Evolutionary conservation across 345 rosid genomes (phyloP).

Genomic region (Brassica rapa): DNA sequence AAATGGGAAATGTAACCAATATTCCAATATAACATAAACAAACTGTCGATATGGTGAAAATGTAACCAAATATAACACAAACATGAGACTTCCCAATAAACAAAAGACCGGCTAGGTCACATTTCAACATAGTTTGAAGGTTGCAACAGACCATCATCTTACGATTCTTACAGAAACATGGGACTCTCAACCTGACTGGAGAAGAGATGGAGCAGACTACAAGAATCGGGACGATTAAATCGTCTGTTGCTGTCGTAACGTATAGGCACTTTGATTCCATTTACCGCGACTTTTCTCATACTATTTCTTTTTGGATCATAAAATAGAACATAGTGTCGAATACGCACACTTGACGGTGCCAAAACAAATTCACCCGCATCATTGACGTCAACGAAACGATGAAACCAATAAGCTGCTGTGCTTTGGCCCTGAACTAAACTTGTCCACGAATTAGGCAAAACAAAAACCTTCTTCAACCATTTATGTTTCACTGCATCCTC

Average conservation of each 20-base stretch:
- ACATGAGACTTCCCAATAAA: background rate
- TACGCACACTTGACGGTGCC: background rate
- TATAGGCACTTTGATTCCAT: background rate
- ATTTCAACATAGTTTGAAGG: background rate
- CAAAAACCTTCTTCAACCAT: background rate
- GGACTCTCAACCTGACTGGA: background rate
- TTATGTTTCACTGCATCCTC: background rate
- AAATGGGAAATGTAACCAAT: background rate
- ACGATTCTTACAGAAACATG: slow-evolving; percentile 16
- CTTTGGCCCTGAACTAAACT: background rate
- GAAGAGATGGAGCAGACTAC: background rate
- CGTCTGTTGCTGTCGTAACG: background rate
- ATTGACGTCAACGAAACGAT: background rate
- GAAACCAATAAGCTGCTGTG: background rate
- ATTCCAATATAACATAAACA: background rate
- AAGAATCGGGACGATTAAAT: background rate
- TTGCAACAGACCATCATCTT: background rate
- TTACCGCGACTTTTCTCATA: background rate
- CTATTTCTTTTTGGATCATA: background rate
- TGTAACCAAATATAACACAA: background rate
- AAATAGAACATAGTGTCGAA: background rate
- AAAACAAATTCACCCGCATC: background rate
- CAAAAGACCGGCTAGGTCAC: background rate
- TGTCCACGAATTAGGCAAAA: background rate
- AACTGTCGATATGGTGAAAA: background rate